Percentiles rank a stretch among this genome's conserved stretches.
Evolutionary conservation across 1,139 yeast species (phyloP).

Genomic region (Geotrichum bryndzae): DNA sequence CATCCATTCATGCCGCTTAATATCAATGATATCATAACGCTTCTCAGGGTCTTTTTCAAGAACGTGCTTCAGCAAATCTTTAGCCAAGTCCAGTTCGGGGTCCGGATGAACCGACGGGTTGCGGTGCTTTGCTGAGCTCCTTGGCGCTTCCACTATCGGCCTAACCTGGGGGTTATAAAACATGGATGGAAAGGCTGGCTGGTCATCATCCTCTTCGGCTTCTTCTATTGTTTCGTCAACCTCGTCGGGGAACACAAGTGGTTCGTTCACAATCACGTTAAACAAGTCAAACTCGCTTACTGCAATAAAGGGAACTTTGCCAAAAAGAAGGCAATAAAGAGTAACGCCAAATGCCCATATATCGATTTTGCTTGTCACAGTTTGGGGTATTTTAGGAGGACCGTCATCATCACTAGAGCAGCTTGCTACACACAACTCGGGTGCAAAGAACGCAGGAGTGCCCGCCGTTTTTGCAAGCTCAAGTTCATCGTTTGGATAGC

Average conservation of each 20-base stretch:
- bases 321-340: conserved; percentile 79
- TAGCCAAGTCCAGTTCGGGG: conserved; percentile 40
- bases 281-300: conserved; percentile 83
- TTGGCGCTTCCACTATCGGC: not conserved
- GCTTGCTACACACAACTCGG: conserved; percentile 59
- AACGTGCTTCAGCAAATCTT: conserved; percentile 58
- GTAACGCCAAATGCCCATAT: conserved; percentile 98
- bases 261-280: conserved; percentile 67
- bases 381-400: not conserved
- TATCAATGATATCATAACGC: conserved; percentile 65
- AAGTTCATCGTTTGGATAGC: conserved; percentile 55
- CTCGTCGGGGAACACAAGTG: conserved; percentile 54
- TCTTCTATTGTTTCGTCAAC: not conserved
- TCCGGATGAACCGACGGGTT: not conserved
- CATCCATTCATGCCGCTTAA: conserved; percentile 78
- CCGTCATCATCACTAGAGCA: conserved; percentile 24
- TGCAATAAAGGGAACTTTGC: conserved; percentile 85
- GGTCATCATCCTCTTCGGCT: not conserved
- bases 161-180: conserved; percentile 14
- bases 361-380: conserved; percentile 72
- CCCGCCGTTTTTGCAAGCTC: conserved; percentile 90
- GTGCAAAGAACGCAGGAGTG: conserved; percentile 82
- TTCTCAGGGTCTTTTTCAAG: conserved; percentile 64
- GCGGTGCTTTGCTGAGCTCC: not conserved
- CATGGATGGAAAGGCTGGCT: conserved; percentile 6